A percentile compares a stretch with the other conserved stretches of the same genome.
These are phyloP conservation scores for Arthroderma sp. DNA, from an alignment of 2,329 filamentous ascomycete species.

Conservation along the genomic window DNA sequence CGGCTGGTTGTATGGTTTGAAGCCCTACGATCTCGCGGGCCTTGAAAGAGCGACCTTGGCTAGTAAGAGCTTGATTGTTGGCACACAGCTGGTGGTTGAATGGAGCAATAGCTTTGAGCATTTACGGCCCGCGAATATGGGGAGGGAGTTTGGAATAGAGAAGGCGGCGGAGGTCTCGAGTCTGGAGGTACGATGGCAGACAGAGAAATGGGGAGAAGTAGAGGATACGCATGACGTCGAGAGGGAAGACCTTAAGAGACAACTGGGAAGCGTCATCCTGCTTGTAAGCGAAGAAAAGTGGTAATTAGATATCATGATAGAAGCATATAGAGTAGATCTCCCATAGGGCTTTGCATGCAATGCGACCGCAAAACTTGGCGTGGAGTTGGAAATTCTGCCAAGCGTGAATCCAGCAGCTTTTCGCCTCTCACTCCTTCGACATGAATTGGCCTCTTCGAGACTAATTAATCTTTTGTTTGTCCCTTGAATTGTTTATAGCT, in stretches of 20 bases:
- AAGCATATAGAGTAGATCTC: no score
- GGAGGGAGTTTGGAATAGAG: constrained; percentile 57
- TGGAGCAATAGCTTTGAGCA: constrained; percentile 65
- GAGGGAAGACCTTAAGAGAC: constrained; percentile 73
- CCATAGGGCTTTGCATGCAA: no score
- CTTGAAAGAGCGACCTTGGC: constrained; percentile 73
- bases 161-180: constrained; percentile 66
- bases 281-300: constrained; percentile 51
- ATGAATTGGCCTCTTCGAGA: no score
- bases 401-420: no score
- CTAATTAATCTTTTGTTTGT: no score
- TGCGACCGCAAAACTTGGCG: no score
- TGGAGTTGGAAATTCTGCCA: no score
- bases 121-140: constrained; percentile 28
- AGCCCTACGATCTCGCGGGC: constrained; percentile 70
- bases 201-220: constrained; percentile 82
- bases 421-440: no score
- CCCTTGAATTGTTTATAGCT: no score
- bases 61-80: constrained; percentile 73
- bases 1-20: constrained; percentile 61
- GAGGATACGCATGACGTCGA: constrained; percentile 97
- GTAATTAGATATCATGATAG: no score
- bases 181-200: constrained; percentile 84
- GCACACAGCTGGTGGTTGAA: constrained; percentile 63
- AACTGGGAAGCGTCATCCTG: constrained; percentile 75